These are phyloP conservation scores for Ceratobasidium sp. DNA, from an alignment of 1,284 basidiomycete species.

Conservation along the genomic window DNA sequence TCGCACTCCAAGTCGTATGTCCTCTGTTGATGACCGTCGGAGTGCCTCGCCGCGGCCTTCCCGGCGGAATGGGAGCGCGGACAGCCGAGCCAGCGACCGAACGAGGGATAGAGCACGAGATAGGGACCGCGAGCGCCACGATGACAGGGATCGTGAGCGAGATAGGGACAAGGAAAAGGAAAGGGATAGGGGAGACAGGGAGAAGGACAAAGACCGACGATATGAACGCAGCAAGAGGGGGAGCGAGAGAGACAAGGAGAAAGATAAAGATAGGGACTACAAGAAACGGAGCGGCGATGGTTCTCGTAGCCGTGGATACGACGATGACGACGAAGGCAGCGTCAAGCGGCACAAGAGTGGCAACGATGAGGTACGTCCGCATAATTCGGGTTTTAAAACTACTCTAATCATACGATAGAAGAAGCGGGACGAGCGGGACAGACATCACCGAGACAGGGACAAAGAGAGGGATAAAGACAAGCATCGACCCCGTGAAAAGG, in stretches of 20 bases:
- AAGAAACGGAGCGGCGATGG: constrained; percentile 33
- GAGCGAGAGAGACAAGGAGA: constrained; percentile 48
- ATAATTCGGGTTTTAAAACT: not conserved
- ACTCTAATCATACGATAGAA: constrained; percentile 1
- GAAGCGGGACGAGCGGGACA: constrained; percentile 47
- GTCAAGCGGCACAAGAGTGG: constrained; percentile 33
- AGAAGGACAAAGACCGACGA: constrained; percentile 45
- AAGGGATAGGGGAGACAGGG: constrained; percentile 51
- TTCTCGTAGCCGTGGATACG: constrained; percentile 35
- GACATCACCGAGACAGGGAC: constrained; percentile 48
- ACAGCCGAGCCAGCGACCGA: constrained; percentile 72
- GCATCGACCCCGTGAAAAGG: constrained; percentile 55
- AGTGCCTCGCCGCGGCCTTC: constrained; percentile 72
- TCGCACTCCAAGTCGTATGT: constrained; percentile 52
- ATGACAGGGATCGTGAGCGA: constrained; percentile 53
- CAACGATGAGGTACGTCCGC: constrained; percentile 28
- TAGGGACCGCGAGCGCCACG: constrained; percentile 57
- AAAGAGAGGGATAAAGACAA: constrained; percentile 59
- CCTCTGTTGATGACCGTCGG: constrained; percentile 61
- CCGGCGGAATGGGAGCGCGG: constrained; percentile 68
- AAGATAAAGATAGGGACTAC: constrained; percentile 47
- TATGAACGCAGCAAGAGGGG: constrained; percentile 38
- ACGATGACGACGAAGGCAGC: constrained; percentile 41
- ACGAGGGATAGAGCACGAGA: constrained; percentile 57
- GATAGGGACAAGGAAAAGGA: constrained; percentile 57